phyloP scores from a whole-genome alignment of 106 monocot genomes.

The Ottelia alismoides region DNA sequence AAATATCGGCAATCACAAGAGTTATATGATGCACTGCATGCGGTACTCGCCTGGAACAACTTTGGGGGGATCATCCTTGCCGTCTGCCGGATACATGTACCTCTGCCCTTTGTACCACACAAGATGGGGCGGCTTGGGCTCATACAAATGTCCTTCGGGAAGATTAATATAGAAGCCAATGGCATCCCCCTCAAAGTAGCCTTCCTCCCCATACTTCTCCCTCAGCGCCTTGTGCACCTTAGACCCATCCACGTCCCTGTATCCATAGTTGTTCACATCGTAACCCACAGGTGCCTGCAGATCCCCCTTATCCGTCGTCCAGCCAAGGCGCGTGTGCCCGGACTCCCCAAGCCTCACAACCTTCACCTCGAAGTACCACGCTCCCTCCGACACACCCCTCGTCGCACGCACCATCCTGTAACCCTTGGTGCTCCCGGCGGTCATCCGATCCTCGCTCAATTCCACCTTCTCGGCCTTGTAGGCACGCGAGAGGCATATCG shows the following conservation, averaged over 20 bases:
- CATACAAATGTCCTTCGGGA: slow-evolving; percentile 65
- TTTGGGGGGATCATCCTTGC: slow-evolving; percentile 70
- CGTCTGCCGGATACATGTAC: slow-evolving; percentile 50
- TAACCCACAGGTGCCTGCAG: slow-evolving; percentile 93
- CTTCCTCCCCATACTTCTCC: slow-evolving; percentile 74
- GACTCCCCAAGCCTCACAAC: slow-evolving; percentile 50
- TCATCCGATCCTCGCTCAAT: slow-evolving; percentile 72
- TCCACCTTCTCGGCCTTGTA: slow-evolving; percentile 94
- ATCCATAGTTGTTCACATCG: slow-evolving; percentile 70
- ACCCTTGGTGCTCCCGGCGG: slow-evolving; percentile 77
- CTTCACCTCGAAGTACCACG: slow-evolving; percentile 88
- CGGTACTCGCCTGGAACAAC: slow-evolving; percentile 59
- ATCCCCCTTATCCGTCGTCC: slow-evolving; percentile 87
- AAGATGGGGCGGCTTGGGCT: slow-evolving; percentile 46
- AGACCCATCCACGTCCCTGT: slow-evolving; percentile 79
- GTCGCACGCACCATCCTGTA: slow-evolving; percentile 95
- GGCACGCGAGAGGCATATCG: slow-evolving; percentile 60
- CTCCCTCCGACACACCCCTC: slow-evolving; percentile 60
- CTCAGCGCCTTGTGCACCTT: slow-evolving; percentile 80
- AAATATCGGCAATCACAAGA: background rate
- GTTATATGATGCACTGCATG: background rate
- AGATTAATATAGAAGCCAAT: slow-evolving; percentile 84
- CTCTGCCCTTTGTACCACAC: slow-evolving; percentile 80
- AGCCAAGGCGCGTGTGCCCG: slow-evolving; percentile 78
- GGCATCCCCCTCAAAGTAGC: slow-evolving; percentile 77